phyloP scores from a whole-genome alignment of 768 basidiomycete species.

The Tremella yokohamensis region DNA sequence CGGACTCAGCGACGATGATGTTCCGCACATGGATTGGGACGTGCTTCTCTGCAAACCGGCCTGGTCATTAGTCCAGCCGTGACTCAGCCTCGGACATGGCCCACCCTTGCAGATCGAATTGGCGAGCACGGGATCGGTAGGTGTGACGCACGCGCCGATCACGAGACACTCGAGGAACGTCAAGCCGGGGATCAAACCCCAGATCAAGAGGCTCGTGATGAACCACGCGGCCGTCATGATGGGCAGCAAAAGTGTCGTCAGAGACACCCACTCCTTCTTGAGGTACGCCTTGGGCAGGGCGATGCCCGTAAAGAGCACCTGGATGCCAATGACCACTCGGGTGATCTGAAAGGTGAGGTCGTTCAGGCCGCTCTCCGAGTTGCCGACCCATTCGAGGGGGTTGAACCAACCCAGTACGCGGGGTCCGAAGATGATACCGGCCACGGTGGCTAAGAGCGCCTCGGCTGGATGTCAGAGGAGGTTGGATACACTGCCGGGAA shows the following conservation, averaged over 20 bases:
- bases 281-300: slow-evolving; percentile 53
- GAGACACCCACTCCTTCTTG: slow-evolving; percentile 44
- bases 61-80: slow-evolving; percentile 28
- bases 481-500: neutral
- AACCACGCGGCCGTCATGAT: slow-evolving; percentile 54
- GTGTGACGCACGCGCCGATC: slow-evolving; percentile 52
- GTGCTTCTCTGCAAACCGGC: slow-evolving; percentile 53
- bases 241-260: slow-evolving; percentile 50
- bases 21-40: slow-evolving; percentile 52
- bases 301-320: slow-evolving; percentile 47
- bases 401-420: slow-evolving; percentile 48
- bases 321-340: slow-evolving; percentile 53
- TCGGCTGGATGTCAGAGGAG: slow-evolving; percentile 34
- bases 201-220: slow-evolving; percentile 49
- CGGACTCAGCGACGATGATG: slow-evolving; percentile 53
- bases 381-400: slow-evolving; percentile 48
- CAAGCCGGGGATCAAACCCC: slow-evolving; percentile 51
- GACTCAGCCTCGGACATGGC: slow-evolving; percentile 1
- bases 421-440: slow-evolving; percentile 51
- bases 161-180: slow-evolving; percentile 52
- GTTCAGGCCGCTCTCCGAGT: slow-evolving; percentile 16
- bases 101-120: slow-evolving; percentile 46
- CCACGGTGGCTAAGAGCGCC: slow-evolving; percentile 30
- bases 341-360: slow-evolving; percentile 46
- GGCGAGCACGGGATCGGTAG: slow-evolving; percentile 54